Conservation (phyloP, 768 basidiomycete genomes). For the Myochromella boudieri region DNA sequence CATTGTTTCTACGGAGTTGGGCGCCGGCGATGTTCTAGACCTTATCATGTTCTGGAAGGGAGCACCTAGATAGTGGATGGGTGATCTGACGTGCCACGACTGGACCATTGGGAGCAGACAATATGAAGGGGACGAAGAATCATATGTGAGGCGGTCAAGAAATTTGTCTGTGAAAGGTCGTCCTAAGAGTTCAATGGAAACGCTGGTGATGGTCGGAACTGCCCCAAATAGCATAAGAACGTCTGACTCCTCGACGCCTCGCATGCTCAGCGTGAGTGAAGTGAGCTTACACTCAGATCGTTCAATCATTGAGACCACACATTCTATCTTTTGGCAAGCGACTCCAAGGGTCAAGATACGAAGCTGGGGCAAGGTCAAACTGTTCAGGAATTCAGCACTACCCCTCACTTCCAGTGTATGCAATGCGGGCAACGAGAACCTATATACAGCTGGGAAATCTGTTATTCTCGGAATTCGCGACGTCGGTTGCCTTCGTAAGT, state of each 20-base stretch:
- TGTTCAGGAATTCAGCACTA: not conserved
- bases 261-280: not conserved
- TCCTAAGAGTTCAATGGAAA: not conserved
- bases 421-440: not conserved
- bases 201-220: not conserved
- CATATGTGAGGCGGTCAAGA: not conserved
- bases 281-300: not conserved
- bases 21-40: too few species aligned
- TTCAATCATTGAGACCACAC: not conserved
- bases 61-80: too few species aligned
- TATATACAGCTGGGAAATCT: not conserved
- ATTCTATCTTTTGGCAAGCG: not conserved
- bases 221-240: not conserved
- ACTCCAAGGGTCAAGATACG: not conserved
- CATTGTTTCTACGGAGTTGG: too few species aligned
- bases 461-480: not conserved
- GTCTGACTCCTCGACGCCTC: not conserved
- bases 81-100: not conserved
- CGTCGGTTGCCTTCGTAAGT: too few species aligned
- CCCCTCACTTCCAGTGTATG: not conserved
- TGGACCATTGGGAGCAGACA: not conserved
- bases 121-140: not conserved
- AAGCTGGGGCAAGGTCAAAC: not conserved
- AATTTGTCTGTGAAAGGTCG: not conserved
- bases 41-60: too few species aligned